phyloP scores from a whole-genome alignment of 2,329 filamentous ascomycete species.

The Penicillium hesseltinei region DNA sequence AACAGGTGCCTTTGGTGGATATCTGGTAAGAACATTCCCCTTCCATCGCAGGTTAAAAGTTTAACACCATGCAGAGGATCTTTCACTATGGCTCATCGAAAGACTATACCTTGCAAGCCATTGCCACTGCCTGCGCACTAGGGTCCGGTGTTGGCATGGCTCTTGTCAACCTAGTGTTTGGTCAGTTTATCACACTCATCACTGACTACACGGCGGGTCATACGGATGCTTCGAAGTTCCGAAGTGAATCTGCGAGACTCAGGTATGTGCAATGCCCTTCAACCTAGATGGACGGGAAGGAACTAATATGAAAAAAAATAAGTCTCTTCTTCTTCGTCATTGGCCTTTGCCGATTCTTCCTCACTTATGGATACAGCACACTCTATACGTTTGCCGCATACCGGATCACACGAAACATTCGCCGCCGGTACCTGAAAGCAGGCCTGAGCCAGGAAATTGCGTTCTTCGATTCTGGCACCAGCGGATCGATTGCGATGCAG shows the following conservation, averaged over 20 bases:
- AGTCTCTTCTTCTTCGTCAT: slow-evolving; percentile 40
- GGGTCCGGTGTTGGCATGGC: slow-evolving; percentile 30
- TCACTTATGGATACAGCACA: slow-evolving; percentile 35
- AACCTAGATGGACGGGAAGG: neutral
- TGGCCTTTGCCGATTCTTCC: slow-evolving; percentile 33
- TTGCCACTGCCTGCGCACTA: slow-evolving; percentile 17
- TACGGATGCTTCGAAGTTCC: slow-evolving; percentile 17
- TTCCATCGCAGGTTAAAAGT: neutral
- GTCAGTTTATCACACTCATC: slow-evolving; percentile 29
- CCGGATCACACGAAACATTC: slow-evolving; percentile 15
- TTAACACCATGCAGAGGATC: slow-evolving; percentile 5
- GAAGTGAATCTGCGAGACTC: slow-evolving; percentile 8
- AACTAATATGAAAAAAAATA: neutral
- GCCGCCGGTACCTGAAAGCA: slow-evolving; percentile 15
- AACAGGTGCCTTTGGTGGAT: neutral
- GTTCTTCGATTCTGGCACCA: slow-evolving; percentile 29
- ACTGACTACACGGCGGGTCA: slow-evolving; percentile 14
- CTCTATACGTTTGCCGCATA: slow-evolving; percentile 10
- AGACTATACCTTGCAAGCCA: slow-evolving; percentile 4
- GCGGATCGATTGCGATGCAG: slow-evolving; percentile 31
- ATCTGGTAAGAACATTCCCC: neutral
- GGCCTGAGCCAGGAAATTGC: slow-evolving; percentile 33
- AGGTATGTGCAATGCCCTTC: slow-evolving; percentile 18
- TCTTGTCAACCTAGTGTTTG: slow-evolving; percentile 42
- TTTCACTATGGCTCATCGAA: slow-evolving; percentile 9